Evolutionary conservation across 2,329 filamentous ascomycete genomes (phyloP).

Genomic region (Pseudonectria foliicola): DNA sequence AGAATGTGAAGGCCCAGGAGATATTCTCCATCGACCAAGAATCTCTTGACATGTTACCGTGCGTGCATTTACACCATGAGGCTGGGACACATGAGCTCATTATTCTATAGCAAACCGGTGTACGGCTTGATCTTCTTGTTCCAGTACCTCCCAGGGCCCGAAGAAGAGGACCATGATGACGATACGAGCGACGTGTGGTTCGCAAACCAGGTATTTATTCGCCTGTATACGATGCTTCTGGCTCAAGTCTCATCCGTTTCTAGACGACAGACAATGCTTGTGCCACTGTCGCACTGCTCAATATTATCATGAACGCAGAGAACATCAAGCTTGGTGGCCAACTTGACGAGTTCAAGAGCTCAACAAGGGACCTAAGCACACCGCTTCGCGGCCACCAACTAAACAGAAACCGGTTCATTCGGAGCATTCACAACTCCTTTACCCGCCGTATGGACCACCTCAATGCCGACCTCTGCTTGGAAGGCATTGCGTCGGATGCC

Average conservation of each 20-base stretch:
- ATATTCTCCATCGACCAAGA: constrained; percentile 65
- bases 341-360: constrained; percentile 64
- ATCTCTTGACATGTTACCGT: constrained; percentile 57
- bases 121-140: constrained; percentile 88
- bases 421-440: constrained; percentile 81
- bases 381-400: constrained; percentile 70
- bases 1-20: constrained; percentile 67
- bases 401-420: constrained; percentile 67
- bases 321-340: constrained; percentile 61
- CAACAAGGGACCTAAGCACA: constrained; percentile 61
- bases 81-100: constrained; percentile 5
- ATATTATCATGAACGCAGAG: constrained; percentile 82
- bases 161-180: constrained; percentile 47
- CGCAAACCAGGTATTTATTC: constrained; percentile 67
- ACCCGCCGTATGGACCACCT: constrained; percentile 71
- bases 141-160: constrained; percentile 53
- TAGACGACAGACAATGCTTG: constrained; percentile 79
- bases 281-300: constrained; percentile 85
- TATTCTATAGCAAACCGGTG: constrained; percentile 54
- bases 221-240: neutral
- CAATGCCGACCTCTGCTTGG: constrained; percentile 59
- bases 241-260: constrained; percentile 6
- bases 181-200: constrained; percentile 69
- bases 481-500: constrained; percentile 43
- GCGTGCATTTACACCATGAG: constrained; percentile 17